phyloP scores from a whole-genome alignment of 306 rosid genomes.

The Casuarina glauca region DNA sequence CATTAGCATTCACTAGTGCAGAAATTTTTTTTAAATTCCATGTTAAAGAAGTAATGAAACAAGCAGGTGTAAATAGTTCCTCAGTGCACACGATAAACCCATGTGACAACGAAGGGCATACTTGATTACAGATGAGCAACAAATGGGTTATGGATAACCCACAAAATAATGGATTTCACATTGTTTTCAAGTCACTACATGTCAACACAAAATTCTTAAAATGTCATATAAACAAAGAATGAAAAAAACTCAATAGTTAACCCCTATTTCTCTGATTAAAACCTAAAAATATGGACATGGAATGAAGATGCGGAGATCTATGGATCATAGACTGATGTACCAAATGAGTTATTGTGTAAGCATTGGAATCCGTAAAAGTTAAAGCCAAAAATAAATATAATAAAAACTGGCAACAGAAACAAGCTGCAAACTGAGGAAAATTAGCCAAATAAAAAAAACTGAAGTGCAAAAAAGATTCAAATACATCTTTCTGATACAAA shows the following conservation, averaged over 20 bases:
- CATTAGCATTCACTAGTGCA: constrained; percentile 5
- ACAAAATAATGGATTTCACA: too few relatives aligned
- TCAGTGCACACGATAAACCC: neutral
- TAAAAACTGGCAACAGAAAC: constrained; percentile 3
- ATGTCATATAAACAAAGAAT: too few relatives aligned
- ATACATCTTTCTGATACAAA: neutral
- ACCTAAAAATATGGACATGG: constrained; percentile 1
- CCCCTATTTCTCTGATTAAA: neutral
- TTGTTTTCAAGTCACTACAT: too few relatives aligned
- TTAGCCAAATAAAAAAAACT: neutral
- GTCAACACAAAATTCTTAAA: too few relatives aligned
- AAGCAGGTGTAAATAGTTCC: neutral
- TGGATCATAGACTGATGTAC: constrained; percentile 4
- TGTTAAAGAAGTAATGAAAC: neutral
- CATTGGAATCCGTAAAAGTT: too few relatives aligned
- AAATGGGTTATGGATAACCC: too few relatives aligned
- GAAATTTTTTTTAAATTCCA: neutral
- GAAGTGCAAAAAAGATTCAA: neutral
- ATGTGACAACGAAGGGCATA: neutral
- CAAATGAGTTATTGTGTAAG: neutral
- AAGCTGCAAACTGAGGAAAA: neutral
- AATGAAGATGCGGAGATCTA: neutral
- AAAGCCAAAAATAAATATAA: neutral
- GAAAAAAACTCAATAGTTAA: too few relatives aligned
- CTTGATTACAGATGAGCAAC: neutral